Percentiles rank a stretch among this genome's conserved stretches.
Evolutionary conservation across 169 alveolate species (phyloP).

Genomic region (Blepharisma undulans): DNA sequence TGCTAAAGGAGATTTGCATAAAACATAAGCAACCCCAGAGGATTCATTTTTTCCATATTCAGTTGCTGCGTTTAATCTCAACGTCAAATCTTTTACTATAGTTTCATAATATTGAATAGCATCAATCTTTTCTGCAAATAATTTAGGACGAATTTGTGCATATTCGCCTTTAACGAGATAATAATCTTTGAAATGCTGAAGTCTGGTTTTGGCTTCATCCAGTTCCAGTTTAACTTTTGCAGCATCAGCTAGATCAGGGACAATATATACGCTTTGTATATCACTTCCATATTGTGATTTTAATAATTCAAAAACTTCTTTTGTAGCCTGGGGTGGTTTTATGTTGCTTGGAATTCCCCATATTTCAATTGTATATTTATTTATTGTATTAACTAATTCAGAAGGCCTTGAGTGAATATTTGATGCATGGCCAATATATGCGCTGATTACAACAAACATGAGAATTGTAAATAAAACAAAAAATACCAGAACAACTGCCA

Average conservation of each 20-base stretch:
- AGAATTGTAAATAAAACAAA: neutral
- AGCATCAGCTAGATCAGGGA: conserved; percentile 24
- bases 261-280: neutral
- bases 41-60: neutral
- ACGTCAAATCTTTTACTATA: neutral
- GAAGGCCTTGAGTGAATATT: neutral
- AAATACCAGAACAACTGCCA: conserved; percentile 1
- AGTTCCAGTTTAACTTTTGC: neutral
- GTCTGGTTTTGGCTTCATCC: neutral
- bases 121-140: neutral
- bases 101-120: conserved; percentile 9
- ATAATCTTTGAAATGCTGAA: neutral
- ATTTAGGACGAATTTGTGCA: neutral
- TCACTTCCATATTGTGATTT: neutral
- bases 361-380: conserved; percentile 17
- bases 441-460: neutral
- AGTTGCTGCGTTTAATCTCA: neutral
- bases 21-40: conserved; percentile 16
- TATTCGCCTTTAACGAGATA: neutral
- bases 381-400: neutral
- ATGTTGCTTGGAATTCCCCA: conserved; percentile 4
- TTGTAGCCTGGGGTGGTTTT: neutral
- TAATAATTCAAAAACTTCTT: neutral
- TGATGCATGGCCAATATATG: neutral
- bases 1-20: neutral